These are phyloP conservation scores for Takashimella tepidaria DNA, from an alignment of 1,284 basidiomycete species.

Conservation along the genomic window DNA sequence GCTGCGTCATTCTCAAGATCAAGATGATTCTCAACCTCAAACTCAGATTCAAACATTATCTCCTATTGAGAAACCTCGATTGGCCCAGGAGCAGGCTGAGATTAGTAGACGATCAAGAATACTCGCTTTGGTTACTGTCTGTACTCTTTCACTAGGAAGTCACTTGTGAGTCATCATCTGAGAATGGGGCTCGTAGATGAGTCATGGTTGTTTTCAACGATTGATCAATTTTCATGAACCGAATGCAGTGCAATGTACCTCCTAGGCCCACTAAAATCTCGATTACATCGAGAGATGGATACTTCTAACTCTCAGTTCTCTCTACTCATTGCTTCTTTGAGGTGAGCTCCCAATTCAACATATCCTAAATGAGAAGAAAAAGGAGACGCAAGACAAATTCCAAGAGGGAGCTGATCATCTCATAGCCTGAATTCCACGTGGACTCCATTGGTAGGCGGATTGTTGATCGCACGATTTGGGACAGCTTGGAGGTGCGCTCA, in stretches of 20 bases:
- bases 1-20: too few relatives aligned
- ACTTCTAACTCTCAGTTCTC: constrained; percentile 72
- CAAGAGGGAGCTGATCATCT: too few relatives aligned
- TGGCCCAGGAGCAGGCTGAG: too few relatives aligned
- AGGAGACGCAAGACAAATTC: too few relatives aligned
- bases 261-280: constrained; percentile 67
- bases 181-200: too few relatives aligned
- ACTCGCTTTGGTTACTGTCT: constrained; percentile 63
- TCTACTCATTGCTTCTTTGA: constrained; percentile 64
- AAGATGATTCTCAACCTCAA: too few relatives aligned
- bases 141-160: constrained; percentile 65
- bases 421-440: constrained; percentile 67
- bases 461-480: constrained; percentile 59
- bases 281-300: constrained; percentile 64
- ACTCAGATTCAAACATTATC: too few relatives aligned
- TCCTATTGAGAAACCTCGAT: too few relatives aligned
- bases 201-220: too few relatives aligned
- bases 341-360: constrained; percentile 23
- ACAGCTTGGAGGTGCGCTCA: constrained; percentile 25
- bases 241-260: constrained; percentile 60
- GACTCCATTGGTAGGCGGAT: constrained; percentile 67
- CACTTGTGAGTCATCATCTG: constrained; percentile 67
- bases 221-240: too few relatives aligned
- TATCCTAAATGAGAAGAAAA: too few relatives aligned
- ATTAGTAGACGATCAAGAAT: constrained; percentile 8